phyloP scores from a whole-genome alignment of 495 filamentous ascomycete genomes.

The Viridothelium virens region DNA sequence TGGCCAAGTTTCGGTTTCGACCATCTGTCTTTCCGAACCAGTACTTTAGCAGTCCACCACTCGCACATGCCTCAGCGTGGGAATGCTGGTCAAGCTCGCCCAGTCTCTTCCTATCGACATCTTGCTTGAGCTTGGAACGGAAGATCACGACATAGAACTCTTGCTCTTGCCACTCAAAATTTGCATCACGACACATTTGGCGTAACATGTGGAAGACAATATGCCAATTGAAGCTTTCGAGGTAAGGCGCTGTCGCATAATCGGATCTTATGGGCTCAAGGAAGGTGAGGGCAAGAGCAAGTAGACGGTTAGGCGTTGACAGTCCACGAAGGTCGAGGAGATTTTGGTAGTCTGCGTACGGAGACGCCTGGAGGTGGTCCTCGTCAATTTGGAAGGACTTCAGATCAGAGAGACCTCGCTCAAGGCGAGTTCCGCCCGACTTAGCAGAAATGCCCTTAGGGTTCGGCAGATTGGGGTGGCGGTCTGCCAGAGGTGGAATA shows the following conservation, averaged over 20 bases:
- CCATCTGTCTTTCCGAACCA: constrained; percentile 28
- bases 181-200: constrained; percentile 36
- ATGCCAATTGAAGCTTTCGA: constrained; percentile 70
- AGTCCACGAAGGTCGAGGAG: constrained; percentile 62
- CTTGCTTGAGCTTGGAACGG: constrained; percentile 57
- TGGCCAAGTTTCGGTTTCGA: constrained; percentile 31
- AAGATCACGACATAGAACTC: constrained; percentile 80
- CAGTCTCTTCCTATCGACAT: constrained; percentile 54
- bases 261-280: constrained; percentile 54
- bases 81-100: constrained; percentile 63
- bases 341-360: constrained; percentile 60
- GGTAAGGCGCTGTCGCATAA: constrained; percentile 70
- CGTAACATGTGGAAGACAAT: constrained; percentile 51
- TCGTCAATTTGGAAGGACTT: constrained; percentile 11
- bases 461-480: background rate
- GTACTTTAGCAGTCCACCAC: constrained; percentile 73
- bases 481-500: background rate
- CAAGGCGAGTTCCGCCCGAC: background rate
- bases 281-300: constrained; percentile 61
- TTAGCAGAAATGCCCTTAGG: background rate
- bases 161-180: constrained; percentile 53
- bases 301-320: constrained; percentile 53
- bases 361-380: constrained; percentile 45
- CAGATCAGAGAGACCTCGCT: background rate
- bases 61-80: constrained; percentile 66